Evolutionary conservation across 2,329 filamentous ascomycete genomes (phyloP).

Genomic region (Plenodomus biglobosus): DNA sequence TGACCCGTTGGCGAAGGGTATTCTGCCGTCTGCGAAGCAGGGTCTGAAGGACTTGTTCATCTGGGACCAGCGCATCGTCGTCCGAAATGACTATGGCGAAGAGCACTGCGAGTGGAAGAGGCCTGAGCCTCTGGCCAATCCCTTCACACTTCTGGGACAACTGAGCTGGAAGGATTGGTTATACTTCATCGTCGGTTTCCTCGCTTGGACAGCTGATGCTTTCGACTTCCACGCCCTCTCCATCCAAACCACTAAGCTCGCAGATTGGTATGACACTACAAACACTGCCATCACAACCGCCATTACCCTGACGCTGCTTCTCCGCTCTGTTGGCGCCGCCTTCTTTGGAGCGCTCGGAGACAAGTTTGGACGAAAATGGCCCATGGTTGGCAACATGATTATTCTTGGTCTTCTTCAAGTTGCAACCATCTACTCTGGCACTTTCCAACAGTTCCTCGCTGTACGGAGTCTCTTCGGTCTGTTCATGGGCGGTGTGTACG

Average conservation of each 20-base stretch:
- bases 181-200: constrained; percentile 72
- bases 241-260: constrained; percentile 74
- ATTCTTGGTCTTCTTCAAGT: constrained; percentile 70
- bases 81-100: constrained; percentile 66
- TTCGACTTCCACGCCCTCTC: constrained; percentile 83
- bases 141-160: constrained; percentile 66
- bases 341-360: constrained; percentile 77
- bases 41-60: constrained; percentile 65
- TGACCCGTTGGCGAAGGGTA: constrained; percentile 68
- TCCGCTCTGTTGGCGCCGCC: constrained; percentile 74
- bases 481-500: constrained; percentile 81
- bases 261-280: constrained; percentile 58
- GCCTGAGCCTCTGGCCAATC: constrained; percentile 68
- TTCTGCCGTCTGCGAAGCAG: constrained; percentile 65
- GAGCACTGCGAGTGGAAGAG: constrained; percentile 67
- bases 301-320: constrained; percentile 73
- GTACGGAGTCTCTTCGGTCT: constrained; percentile 73
- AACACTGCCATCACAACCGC: constrained; percentile 72
- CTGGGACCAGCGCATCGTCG: constrained; percentile 73
- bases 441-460: constrained; percentile 73
- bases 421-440: constrained; percentile 73
- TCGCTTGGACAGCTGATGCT: constrained; percentile 77
- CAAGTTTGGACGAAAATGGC: constrained; percentile 79
- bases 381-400: constrained; percentile 79
- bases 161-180: constrained; percentile 69